phyloP scores from a whole-genome alignment of 2,329 filamentous ascomycete species.

The Diaporthe velutina region DNA sequence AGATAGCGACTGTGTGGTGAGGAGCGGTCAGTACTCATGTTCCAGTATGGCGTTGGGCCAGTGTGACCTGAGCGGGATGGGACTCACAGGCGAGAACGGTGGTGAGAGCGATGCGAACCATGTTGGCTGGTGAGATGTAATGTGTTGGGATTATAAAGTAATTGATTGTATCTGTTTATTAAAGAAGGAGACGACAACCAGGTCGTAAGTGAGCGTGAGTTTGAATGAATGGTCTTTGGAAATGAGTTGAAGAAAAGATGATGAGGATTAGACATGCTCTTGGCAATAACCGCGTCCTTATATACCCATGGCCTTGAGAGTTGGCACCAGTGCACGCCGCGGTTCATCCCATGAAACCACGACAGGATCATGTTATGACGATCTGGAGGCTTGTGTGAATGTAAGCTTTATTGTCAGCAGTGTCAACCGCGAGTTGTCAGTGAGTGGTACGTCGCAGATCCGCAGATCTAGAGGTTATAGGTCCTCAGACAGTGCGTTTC shows the following conservation, averaged over 20 bases:
- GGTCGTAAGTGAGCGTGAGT: slow-evolving; percentile 14
- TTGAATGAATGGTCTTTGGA: neutral
- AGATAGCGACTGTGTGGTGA: slow-evolving; percentile 43
- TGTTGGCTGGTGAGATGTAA: slow-evolving; percentile 52
- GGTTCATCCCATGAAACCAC: neutral
- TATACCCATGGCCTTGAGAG: neutral
- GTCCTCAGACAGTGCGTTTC: slow-evolving; percentile 1
- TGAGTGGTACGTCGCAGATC: slow-evolving; percentile 32
- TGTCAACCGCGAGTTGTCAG: no score
- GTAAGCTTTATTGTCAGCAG: neutral
- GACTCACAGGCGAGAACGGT: slow-evolving; percentile 46
- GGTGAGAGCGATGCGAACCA: slow-evolving; percentile 48
- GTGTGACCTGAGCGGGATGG: neutral
- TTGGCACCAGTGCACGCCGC: no score
- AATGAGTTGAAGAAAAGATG: neutral
- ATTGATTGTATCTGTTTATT: neutral
- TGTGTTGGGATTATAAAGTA: slow-evolving; percentile 44
- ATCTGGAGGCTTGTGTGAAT: neutral
- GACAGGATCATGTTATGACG: neutral
- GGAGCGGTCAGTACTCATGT: neutral
- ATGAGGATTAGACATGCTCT: neutral
- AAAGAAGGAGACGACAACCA: slow-evolving; percentile 29
- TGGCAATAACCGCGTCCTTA: slow-evolving; percentile 15
- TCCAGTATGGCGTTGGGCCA: neutral
- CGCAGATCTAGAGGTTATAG: slow-evolving; percentile 5